These are phyloP conservation scores for Nigrospora oryzae DNA, from an alignment of 2,329 filamentous ascomycete genomes.

Conservation along the genomic window DNA sequence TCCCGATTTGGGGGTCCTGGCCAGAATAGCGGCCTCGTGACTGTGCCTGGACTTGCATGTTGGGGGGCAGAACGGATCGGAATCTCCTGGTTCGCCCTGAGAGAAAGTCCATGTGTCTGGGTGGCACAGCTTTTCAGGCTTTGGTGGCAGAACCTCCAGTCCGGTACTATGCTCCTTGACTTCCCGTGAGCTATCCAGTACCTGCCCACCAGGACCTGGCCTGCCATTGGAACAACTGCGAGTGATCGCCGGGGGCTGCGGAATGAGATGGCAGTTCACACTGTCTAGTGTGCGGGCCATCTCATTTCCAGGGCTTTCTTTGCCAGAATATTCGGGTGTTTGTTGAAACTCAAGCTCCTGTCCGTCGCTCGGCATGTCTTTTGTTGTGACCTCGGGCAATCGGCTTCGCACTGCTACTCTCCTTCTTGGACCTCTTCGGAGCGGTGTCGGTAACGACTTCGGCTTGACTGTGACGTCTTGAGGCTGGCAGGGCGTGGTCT, in stretches of 20 bases:
- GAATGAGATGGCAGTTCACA: too few species aligned
- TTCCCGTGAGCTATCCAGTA: too few species aligned
- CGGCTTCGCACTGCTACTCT: conserved; percentile 13
- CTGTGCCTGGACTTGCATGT: conserved; percentile 9
- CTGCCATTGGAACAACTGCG: too few species aligned
- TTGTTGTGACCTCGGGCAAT: conserved; percentile 20
- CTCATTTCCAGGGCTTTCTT: too few species aligned
- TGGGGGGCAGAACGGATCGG: conserved; percentile 17
- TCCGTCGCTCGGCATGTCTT: conserved; percentile 6
- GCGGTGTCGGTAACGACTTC: not conserved
- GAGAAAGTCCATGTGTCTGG: conserved; percentile 15
- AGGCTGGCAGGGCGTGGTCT: too few species aligned
- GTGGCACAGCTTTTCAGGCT: conserved; percentile 7
- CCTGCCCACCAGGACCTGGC: too few species aligned
- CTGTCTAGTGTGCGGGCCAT: too few species aligned
- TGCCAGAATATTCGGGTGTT: too few species aligned
- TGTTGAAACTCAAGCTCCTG: not conserved
- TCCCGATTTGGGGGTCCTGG: too few species aligned
- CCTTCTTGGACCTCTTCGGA: conserved; percentile 9
- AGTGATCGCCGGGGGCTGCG: too few species aligned
- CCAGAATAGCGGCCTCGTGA: not conserved
- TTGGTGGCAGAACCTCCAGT: not conserved
- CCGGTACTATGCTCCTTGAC: too few species aligned
- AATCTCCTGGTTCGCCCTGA: conserved; percentile 17
- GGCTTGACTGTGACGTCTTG: too few species aligned